Percentiles rank a stretch among this genome's conserved stretches.
Evolutionary conservation across 1,284 basidiomycete species (phyloP).

Genomic region (Trichosporon asahii): DNA sequence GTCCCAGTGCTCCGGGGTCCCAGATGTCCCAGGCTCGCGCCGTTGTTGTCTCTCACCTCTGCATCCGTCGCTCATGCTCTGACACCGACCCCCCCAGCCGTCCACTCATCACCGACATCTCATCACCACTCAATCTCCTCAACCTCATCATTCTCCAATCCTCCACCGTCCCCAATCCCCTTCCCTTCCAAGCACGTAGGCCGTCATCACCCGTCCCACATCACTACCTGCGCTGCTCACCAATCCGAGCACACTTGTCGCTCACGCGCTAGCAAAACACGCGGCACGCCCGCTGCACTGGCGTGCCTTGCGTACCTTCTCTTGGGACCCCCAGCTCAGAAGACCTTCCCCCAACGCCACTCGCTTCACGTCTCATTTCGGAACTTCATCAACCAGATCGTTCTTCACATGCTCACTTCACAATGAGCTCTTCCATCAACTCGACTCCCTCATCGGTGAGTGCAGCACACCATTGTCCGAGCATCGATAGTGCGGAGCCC

Average conservation of each 20-base stretch:
- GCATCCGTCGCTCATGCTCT: background rate
- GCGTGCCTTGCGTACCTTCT: background rate
- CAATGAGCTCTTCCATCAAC: background rate
- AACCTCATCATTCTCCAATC: background rate
- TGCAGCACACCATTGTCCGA: background rate
- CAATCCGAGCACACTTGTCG: background rate
- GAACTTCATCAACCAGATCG: background rate
- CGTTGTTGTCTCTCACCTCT: background rate
- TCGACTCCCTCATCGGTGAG: background rate
- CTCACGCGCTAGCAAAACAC: background rate
- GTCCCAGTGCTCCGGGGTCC: background rate
- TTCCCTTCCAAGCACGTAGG: background rate
- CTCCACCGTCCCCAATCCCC: background rate
- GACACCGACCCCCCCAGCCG: background rate
- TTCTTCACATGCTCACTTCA: background rate
- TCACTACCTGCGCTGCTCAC: background rate
- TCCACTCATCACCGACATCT: background rate
- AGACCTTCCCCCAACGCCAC: background rate
- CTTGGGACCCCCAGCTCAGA: background rate
- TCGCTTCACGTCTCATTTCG: background rate
- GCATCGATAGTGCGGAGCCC: background rate
- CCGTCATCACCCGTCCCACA: background rate
- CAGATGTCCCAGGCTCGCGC: background rate
- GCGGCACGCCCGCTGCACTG: background rate
- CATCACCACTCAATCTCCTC: slow-evolving; percentile 3